Base-by-base conservation (phyloP, 2,329 filamentous ascomycete species). In the Hirsutella rhossiliensis region DNA sequence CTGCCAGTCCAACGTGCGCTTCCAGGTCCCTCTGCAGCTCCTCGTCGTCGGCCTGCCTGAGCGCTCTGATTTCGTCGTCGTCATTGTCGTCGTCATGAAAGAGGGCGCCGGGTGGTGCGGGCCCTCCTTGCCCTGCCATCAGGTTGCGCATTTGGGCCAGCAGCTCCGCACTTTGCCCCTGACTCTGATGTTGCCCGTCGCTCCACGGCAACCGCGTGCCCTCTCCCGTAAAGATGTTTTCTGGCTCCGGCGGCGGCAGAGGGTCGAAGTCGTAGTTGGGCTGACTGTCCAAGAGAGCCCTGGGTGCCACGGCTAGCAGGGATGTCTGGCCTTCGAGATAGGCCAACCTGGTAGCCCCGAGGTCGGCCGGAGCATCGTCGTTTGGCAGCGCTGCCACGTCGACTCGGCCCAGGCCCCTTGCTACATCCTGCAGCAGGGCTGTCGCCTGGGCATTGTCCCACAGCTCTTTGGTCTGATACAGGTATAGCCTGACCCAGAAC, bases 191-290 rank as follows among this genome's bases (percentile, higher is more conserved):
- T 18, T 48, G 50, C 17, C 45, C 46, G 11, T 57, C 50, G 7
- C 52, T 37, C 70, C 70, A 76, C 0, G 70, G 71, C 34, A 65
- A 54, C 43, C 52, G 55, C 46, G 70, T 67, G 27, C 60, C 61
- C 11, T 62, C 53, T 46, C 64, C 58, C 0, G 67, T 69, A 49
- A 77, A 76, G 11, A 72, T 58, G 48, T 79, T 78, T 9, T 72
- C 63, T 15, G 65, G 62, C 32, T 76, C 64, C 0, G 72, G 62
- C 2, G 88, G 89, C 18, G 88, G 87, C 13, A 95, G 66, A 2
- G 87, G 87, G 56, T 95, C 89, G 19, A 87, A 92, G 17, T 86
- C 78, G 49, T 84, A 79, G 53, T 78, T 88, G 3, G 81, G 80
- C 40, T 79, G 69, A 30, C 72, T 67, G 17, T 74, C 69, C 11